phyloP scores from a whole-genome alignment of 2,329 filamentous ascomycete species.

The Lecanicillium sp. region DNA sequence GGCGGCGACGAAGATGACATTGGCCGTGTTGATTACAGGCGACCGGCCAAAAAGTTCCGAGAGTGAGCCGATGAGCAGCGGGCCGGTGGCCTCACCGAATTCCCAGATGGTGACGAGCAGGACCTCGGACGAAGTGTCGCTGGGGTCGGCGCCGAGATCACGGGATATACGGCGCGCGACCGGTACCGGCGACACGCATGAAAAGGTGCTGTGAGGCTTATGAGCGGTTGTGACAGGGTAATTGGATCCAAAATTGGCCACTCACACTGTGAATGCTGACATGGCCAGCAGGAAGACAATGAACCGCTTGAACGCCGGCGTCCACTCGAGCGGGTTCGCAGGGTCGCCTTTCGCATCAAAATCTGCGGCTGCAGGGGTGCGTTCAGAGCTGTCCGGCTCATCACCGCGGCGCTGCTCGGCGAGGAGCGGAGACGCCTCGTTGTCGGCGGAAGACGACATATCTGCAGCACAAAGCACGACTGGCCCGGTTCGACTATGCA shows the following conservation, averaged over 20 bases:
- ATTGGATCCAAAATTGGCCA: not conserved
- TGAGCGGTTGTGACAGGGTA: not conserved
- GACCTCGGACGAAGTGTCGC: conserved; percentile 42
- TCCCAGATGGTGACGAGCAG: conserved; percentile 68
- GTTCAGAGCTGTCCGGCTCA: not conserved
- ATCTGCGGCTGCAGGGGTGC: conserved; percentile 2
- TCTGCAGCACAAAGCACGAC: no score
- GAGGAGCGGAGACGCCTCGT: not conserved
- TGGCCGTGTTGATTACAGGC: conserved; percentile 48
- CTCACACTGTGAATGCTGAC: conserved; percentile 1
- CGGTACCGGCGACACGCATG: conserved; percentile 50
- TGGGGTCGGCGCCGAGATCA: conserved; percentile 35
- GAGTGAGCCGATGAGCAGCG: conserved; percentile 54
- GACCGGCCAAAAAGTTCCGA: conserved; percentile 55
- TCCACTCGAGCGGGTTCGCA: conserved; percentile 14
- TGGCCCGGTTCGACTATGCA: no score
- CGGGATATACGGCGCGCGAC: conserved; percentile 45
- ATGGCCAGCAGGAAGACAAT: conserved; percentile 11
- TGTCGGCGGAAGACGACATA: not conserved
- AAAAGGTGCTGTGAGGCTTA: conserved; percentile 44
- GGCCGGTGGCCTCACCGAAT: conserved; percentile 57
- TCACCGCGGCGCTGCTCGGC: not conserved
- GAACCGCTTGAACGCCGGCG: conserved; percentile 6
- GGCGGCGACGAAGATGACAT: conserved; percentile 43
- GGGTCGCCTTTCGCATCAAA: conserved; percentile 18